Conservation (phyloP, 2,329 filamentous ascomycete species). For the Aspergillus transmontanensis region DNA sequence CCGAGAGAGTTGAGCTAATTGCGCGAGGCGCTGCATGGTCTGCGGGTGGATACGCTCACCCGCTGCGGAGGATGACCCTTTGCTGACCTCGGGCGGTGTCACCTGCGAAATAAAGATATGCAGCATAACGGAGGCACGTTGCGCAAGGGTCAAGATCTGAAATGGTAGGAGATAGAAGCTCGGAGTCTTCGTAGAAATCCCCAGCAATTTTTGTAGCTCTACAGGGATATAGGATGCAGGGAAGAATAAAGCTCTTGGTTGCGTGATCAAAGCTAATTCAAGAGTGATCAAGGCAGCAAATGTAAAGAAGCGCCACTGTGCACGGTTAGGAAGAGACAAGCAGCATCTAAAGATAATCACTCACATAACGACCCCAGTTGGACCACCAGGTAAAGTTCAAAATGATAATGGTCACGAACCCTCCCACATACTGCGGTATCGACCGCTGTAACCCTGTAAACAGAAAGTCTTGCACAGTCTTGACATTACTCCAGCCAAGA, state of each 20-base stretch:
- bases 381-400: conserved; percentile 46
- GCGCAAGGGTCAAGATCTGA: conserved; percentile 74
- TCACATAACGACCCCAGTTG: conserved; percentile 49
- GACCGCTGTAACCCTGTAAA: conserved; percentile 61
- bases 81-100: conserved; percentile 63
- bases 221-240: conserved; percentile 35
- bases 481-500: conserved; percentile 57
- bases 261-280: conserved; percentile 60
- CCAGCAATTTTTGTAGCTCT: conserved; percentile 30
- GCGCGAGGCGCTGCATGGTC: conserved; percentile 65
- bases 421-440: conserved; percentile 43
- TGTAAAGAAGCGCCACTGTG: conserved; percentile 54
- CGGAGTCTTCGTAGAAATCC: conserved; percentile 44
- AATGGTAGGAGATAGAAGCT: conserved; percentile 70
- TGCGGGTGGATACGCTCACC: conserved; percentile 44
- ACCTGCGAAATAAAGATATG: conserved; percentile 85
- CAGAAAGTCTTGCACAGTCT: conserved; percentile 72
- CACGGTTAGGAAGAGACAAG: conserved; percentile 20
- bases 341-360: conserved; percentile 26
- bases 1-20: conserved; percentile 63
- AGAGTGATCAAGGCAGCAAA: conserved; percentile 58
- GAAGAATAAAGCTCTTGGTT: conserved; percentile 47
- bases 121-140: conserved; percentile 74
- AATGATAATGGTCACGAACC: conserved; percentile 37
- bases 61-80: conserved; percentile 35